Evolutionary conservation across 495 filamentous ascomycete species (phyloP), one percentile per base, ranked within the genome.

Genomic region (Tuber microsphaerosporum): DNA sequence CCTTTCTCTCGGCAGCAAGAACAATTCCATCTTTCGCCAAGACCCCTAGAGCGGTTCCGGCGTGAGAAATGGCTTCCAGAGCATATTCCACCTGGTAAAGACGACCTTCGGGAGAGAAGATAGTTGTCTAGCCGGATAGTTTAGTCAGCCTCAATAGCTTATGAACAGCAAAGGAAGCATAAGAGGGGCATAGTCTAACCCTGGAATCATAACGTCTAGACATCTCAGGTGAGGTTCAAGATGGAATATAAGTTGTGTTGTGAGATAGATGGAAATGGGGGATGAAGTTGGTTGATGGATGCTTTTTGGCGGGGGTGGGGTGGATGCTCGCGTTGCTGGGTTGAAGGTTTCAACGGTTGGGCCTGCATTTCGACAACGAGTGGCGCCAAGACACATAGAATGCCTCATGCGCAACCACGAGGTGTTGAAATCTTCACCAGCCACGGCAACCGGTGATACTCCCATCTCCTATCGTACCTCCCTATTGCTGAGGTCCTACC

Each of bases 21-120:
- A 99, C 95, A 83, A 99, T 99, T 82, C 95, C 95, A 90, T 99
- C 95, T 84, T 94, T 93, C 73, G 95, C 94, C 77, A 99, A 88
- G 81, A 99, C 97, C 71, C 95, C 95, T 76, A 99, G 89, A 76
- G 95, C 95, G 37, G 95, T 99, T 75, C 95, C 95, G 77, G 95
- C 95, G 82, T 99, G 96, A 70, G 96, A 98, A 83, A 99, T 99
- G 82, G 95, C 95, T 84, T 99, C 95, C 34, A 99, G 90, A 20
- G 95, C 95, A 89, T 99, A 99, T 89, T 99, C 95, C 80, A 99
- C 95, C 86, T 99, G 95, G 85, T 99, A 99, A 72, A 99, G 89
- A 81, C 95, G 94, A 73, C 95, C 95, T 86, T 99, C 95, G 76
- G 95, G 95, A 71, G 95, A 99, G 89, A 99, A 99, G 88, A 98